phyloP scores from a whole-genome alignment of 495 filamentous ascomycete genomes.

The Penicillium desertorum region DNA sequence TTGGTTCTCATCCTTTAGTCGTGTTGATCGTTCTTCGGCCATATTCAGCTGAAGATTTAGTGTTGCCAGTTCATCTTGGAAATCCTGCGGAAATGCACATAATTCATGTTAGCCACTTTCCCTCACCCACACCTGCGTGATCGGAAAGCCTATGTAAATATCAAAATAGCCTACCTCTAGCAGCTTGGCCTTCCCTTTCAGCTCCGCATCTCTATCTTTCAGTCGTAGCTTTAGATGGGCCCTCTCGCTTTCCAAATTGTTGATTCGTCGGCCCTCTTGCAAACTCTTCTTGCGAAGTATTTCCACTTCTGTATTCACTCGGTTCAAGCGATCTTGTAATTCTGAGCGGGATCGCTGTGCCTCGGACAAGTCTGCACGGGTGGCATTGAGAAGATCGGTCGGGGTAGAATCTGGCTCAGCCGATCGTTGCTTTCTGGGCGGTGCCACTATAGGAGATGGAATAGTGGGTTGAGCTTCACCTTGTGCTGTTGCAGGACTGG shows the following conservation, averaged over 20 bases:
- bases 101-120: constrained; percentile 13
- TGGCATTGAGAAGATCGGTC: constrained; percentile 45
- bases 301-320: constrained; percentile 59
- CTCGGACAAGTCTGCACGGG: constrained; percentile 65
- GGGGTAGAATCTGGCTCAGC: constrained; percentile 22
- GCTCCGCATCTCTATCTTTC: constrained; percentile 81
- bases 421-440: constrained; percentile 29
- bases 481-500: constrained; percentile 10
- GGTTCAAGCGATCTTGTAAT: constrained; percentile 59
- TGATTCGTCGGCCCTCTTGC: constrained; percentile 57
- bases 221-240: constrained; percentile 59
- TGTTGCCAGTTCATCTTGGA: constrained; percentile 87
- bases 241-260: constrained; percentile 61
- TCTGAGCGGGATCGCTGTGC: constrained; percentile 70
- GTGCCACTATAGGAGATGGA: constrained; percentile 18
- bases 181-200: constrained; percentile 76
- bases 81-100: constrained; percentile 50
- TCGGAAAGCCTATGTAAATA: neutral
- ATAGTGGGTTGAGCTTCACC: constrained; percentile 18
- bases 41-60: constrained; percentile 86
- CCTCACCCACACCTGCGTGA: neutral
- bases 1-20: constrained; percentile 77
- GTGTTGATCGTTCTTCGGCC: constrained; percentile 66
- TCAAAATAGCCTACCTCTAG: constrained; percentile 57
- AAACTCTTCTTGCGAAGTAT: constrained; percentile 57